Base-by-base conservation (phyloP, 2,329 filamentous ascomycete species). In the Didymella arachidicola region DNA sequence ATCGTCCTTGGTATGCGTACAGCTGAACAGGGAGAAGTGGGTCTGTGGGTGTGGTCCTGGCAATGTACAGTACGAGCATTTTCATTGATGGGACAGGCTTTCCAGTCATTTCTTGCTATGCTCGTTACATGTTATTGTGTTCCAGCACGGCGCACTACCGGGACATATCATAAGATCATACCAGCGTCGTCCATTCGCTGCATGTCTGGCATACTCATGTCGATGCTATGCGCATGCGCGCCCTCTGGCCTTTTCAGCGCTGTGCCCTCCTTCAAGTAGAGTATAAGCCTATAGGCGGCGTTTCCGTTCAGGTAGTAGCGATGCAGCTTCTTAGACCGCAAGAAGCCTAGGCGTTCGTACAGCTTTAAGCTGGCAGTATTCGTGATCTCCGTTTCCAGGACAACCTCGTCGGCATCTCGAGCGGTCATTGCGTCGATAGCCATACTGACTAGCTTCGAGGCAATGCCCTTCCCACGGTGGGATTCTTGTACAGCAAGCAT, bases 261-360 rank as follows among this genome's bases (percentile, higher is more conserved):
- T 0, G 73, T 72, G 0, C 74, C 75, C 48, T 72, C 67, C 73
- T 90, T 93, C 51, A 97, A 79, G 63, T 93, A 89, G 36, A 99
- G 78, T 7, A 98, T 88, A 50, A 99, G 81, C 41, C 95, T 85
- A 76, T 95, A 99, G 2, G 95, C 95, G 55, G 93, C 96, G 74
- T 92, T 99, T 11, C 95, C 95, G 72, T 98, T 99, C 39, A 99
- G 81, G 70, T 99, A 99, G 74, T 99, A 99, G 42, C 95, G 85
- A 77, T 98, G 93, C 52, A 99, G 79, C 60, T 93, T 91, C 79
- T 99, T 99, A 60, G 92, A 96, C 50, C 94, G 84, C 22, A 98
- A 78, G 72, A 99, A 99, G 0, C 95, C 95, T 7, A 99, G 82
- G 0, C 93, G 84, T 77, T 99, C 94, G 77, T 99, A 99, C 10